Base-by-base conservation (phyloP, 2,329 filamentous ascomycete species). In the Botrytis galanthina region DNA sequence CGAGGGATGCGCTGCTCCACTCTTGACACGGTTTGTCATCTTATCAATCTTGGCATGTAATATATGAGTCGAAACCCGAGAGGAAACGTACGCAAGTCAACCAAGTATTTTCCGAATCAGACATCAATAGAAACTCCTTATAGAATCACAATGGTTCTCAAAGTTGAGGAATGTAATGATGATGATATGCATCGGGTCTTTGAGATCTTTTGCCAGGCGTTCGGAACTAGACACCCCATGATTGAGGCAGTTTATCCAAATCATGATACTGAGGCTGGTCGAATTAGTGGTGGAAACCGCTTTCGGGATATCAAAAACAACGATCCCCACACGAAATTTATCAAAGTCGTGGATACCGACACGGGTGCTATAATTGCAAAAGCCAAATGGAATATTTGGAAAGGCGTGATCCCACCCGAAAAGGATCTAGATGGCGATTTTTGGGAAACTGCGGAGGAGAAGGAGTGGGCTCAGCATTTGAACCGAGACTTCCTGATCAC, bases 321-420 rank as follows among this genome's bases (percentile, higher is more conserved):
- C 10, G 51, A 60, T 4, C 51, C 51, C 10, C 67, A 70, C 29
- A 70, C 67, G 12, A 70, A 12, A n/a, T 70, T 42, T 60, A 51
- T 70, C 1, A 70, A 70, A 44, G 54, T 60, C 4, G 67, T 70
- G 22, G 67, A 70, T 20, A 70, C 67, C 10, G 67, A 70, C 12
- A 70, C 67, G 2, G 67, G 67, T 2, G 37, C 18, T 44, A 70
- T 70, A 8, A 60, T 60, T n/a, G 67, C 67, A 14, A 42, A 59
- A 42, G 67, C 67, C 18, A 70, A 70, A 44, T 70, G 67, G 67
- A 70, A 70, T 12, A 70, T 70, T 60, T 70, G 67, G 67, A 70
- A 70, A 60, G 54, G 54, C 32, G 51, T 60, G n/a, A 70, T 70
- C n/a, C 67, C 67, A 7, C 48, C 67, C 37, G 67, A 70, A 35